These are phyloP conservation scores for Strobilomyces confusus DNA, from an alignment of 768 basidiomycete species.

Conservation along the genomic window DNA sequence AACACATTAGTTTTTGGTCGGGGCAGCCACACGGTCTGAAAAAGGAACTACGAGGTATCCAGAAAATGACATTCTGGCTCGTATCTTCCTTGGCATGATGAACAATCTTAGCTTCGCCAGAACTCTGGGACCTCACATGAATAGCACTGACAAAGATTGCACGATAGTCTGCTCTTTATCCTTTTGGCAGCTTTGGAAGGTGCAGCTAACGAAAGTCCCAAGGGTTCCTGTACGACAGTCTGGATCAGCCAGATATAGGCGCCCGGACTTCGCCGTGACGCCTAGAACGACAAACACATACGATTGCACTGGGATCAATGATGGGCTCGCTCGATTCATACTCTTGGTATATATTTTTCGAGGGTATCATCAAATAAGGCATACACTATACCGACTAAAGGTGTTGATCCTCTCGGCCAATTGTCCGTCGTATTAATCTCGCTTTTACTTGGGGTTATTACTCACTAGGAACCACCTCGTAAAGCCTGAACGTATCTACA, in stretches of 20 bases:
- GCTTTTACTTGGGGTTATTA: slow-evolving; percentile 33
- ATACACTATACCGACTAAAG: slow-evolving; percentile 32
- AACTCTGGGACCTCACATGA: slow-evolving; percentile 42
- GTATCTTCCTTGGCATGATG: slow-evolving; percentile 34
- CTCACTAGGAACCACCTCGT: slow-evolving; percentile 37
- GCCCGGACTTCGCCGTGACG: slow-evolving; percentile 34
- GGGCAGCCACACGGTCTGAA: too few relatives aligned
- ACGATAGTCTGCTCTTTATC: slow-evolving; percentile 32
- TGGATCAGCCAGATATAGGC: not conserved
- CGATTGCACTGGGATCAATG: slow-evolving; percentile 30
- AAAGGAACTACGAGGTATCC: too few relatives aligned
- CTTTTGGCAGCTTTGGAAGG: slow-evolving; percentile 40
- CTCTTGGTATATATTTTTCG: slow-evolving; percentile 30
- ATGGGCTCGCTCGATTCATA: slow-evolving; percentile 23
- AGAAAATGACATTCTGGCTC: slow-evolving; percentile 36
- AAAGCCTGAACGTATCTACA: slow-evolving; percentile 33
- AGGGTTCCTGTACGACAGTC: slow-evolving; percentile 37
- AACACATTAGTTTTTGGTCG: too few relatives aligned
- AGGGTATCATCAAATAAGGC: slow-evolving; percentile 32
- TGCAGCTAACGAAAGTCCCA: slow-evolving; percentile 37
- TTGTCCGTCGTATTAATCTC: slow-evolving; percentile 27
- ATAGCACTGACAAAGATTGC: slow-evolving; percentile 39
- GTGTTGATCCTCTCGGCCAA: slow-evolving; percentile 37
- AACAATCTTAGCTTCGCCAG: slow-evolving; percentile 34
- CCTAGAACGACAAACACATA: slow-evolving; percentile 28